These are phyloP conservation scores for Pseudocercospora pini-densiflorae DNA, from an alignment of 2,329 filamentous ascomycete genomes.

Conservation along the genomic window DNA sequence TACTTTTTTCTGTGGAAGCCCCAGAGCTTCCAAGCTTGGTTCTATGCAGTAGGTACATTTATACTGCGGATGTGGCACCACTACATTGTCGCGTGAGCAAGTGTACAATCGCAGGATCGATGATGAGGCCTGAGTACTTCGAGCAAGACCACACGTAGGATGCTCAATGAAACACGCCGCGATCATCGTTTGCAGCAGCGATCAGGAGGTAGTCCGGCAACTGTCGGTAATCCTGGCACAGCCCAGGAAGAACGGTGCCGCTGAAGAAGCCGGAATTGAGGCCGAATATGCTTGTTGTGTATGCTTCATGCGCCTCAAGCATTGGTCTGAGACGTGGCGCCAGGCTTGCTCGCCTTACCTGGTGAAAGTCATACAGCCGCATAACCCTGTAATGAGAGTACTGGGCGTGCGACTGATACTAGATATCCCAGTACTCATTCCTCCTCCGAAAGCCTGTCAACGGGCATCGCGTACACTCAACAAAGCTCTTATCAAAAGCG, in stretches of 20 bases:
- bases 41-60: background rate
- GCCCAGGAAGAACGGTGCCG: background rate
- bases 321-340: background rate
- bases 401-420: background rate
- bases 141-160: too few species aligned
- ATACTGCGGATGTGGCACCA: background rate
- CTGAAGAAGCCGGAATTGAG: slow-evolving; percentile 5
- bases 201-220: background rate
- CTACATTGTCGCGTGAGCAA: background rate
- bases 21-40: too few species aligned
- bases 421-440: background rate
- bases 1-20: background rate
- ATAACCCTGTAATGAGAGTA: background rate
- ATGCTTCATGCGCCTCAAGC: slow-evolving; percentile 7
- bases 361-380: background rate
- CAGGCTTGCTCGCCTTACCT: background rate
- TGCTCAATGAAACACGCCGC: background rate
- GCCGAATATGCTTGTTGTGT: slow-evolving; percentile 8
- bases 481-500: too few species aligned
- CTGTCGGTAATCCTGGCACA: background rate
- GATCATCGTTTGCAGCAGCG: background rate
- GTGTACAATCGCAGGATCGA: background rate
- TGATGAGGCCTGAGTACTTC: background rate
- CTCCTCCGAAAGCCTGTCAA: too few species aligned
- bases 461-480: too few species aligned